These are phyloP conservation scores for Termitomyces sp. DNA, from an alignment of 768 basidiomycete genomes.

Conservation along the genomic window DNA sequence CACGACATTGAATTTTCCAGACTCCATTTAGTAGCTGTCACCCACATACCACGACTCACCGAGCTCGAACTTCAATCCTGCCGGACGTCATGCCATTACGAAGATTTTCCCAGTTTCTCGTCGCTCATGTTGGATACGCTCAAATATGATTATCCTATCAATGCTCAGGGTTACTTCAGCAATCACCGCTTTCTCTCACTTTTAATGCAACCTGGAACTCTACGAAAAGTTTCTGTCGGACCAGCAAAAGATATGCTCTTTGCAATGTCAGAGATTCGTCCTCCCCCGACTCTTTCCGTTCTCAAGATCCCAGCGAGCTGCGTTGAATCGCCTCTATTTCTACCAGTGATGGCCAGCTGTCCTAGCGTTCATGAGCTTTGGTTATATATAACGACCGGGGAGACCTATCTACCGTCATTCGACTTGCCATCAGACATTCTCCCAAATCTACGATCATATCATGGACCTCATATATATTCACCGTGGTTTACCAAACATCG, in stretches of 20 bases:
- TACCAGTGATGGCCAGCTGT: constrained; percentile 6
- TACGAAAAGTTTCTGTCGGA: constrained; percentile 9
- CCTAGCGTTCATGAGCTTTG: constrained; percentile 9
- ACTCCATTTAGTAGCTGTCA: constrained; percentile 6
- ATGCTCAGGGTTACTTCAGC: constrained; percentile 3
- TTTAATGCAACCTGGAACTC: constrained; percentile 8
- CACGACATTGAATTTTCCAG: constrained; percentile 13
- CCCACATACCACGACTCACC: constrained; percentile 9
- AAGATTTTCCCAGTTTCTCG: constrained; percentile 12
- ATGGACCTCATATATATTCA: constrained; percentile 13
- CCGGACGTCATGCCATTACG: constrained; percentile 5
- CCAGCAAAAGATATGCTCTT: constrained; percentile 12
- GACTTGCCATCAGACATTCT: constrained; percentile 14
- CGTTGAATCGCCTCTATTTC: constrained; percentile 10
- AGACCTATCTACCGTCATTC: constrained; percentile 10
- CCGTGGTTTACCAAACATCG: constrained; percentile 11
- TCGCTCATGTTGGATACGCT: constrained; percentile 7
- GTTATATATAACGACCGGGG: constrained; percentile 9
- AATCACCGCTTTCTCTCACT: constrained; percentile 10
- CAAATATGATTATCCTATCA: constrained; percentile 11
- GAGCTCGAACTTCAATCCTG: constrained; percentile 17
- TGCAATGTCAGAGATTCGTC: constrained; percentile 3
- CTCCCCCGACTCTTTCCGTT: constrained; percentile 6
- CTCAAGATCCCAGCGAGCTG: constrained; percentile 16
- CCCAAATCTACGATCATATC: constrained; percentile 15